Percentiles rank a stretch among this genome's conserved stretches.
phyloP scores from a whole-genome alignment of 139 green algal genomes.

The Coelastrella sp. region DNA sequence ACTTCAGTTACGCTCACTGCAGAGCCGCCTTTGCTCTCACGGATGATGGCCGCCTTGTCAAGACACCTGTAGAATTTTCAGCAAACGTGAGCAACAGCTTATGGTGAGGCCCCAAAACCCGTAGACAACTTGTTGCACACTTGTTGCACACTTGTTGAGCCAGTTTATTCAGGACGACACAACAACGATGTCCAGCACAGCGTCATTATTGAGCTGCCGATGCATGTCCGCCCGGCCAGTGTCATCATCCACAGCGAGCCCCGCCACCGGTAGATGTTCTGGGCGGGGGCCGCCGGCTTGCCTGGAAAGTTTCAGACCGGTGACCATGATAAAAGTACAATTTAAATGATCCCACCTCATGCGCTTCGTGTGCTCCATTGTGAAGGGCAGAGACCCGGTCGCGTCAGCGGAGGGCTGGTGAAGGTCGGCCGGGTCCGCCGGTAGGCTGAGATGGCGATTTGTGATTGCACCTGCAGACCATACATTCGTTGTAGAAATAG shows the following conservation, averaged over 20 bases:
- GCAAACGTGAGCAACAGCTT: background rate
- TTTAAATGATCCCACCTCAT: background rate
- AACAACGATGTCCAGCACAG: too few relatives aligned
- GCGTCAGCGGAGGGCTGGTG: conserved; percentile 24
- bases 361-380: conserved; percentile 31
- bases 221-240: too few relatives aligned
- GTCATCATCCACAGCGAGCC: too few relatives aligned
- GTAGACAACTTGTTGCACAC: background rate
- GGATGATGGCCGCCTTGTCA: conserved; percentile 34
- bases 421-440: conserved; percentile 26
- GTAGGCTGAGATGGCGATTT: conserved; percentile 13
- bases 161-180: too few relatives aligned
- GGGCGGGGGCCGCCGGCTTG: too few relatives aligned
- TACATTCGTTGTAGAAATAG: too few relatives aligned
- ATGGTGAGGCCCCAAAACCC: background rate
- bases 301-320: too few relatives aligned
- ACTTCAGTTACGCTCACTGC: conserved; percentile 42
- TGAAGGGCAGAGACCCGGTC: conserved; percentile 23
- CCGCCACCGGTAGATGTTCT: too few relatives aligned
- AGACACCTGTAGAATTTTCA: background rate
- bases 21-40: background rate
- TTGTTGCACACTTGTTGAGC: background rate
- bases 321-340: background rate
- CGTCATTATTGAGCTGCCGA: too few relatives aligned
- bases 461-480: background rate